Percentiles rank a stretch among this genome's conserved stretches.
phyloP scores from a whole-genome alignment of 495 filamentous ascomycete species.

The Aspergillus conjunctus region DNA sequence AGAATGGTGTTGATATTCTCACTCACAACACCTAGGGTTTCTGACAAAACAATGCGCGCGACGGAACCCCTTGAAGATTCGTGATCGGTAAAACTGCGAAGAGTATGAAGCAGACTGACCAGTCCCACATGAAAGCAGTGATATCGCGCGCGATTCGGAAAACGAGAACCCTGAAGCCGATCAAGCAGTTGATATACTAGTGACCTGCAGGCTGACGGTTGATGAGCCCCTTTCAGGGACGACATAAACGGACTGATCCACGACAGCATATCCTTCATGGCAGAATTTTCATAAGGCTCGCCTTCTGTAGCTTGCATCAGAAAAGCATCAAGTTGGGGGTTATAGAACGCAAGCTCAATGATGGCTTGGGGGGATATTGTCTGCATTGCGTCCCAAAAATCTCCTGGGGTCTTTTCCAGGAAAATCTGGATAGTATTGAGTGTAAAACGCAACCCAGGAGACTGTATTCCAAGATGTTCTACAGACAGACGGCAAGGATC shows the following conservation, averaged over 20 bases:
- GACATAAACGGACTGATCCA: constrained; percentile 75
- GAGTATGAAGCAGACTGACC: constrained; percentile 49
- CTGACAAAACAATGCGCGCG: constrained; percentile 54
- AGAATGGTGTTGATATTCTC: constrained; percentile 51
- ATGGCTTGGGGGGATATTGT: constrained; percentile 72
- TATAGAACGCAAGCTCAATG: constrained; percentile 75
- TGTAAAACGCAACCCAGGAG: constrained; percentile 60
- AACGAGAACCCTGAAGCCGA: constrained; percentile 57
- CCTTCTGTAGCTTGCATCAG: constrained; percentile 58
- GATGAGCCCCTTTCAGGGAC: constrained; percentile 71
- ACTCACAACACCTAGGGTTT: constrained; percentile 53
- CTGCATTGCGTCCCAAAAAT: constrained; percentile 86
- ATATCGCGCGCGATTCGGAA: constrained; percentile 45
- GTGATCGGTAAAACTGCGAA: constrained; percentile 55
- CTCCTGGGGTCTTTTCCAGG: constrained; percentile 69
- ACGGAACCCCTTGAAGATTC: constrained; percentile 52
- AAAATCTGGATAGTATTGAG: constrained; percentile 66
- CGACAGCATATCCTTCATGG: constrained; percentile 61
- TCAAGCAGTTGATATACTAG: constrained; percentile 70
- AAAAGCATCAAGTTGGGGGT: constrained; percentile 63
- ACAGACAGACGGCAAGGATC: constrained; percentile 76
- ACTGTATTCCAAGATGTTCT: constrained; percentile 68
- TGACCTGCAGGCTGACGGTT: constrained; percentile 70
- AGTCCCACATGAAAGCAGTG: constrained; percentile 57
- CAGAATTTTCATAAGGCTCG: constrained; percentile 56